Conservation (phyloP, 148 eudicot genomes). For the Heliosperma pusillum region DNA sequence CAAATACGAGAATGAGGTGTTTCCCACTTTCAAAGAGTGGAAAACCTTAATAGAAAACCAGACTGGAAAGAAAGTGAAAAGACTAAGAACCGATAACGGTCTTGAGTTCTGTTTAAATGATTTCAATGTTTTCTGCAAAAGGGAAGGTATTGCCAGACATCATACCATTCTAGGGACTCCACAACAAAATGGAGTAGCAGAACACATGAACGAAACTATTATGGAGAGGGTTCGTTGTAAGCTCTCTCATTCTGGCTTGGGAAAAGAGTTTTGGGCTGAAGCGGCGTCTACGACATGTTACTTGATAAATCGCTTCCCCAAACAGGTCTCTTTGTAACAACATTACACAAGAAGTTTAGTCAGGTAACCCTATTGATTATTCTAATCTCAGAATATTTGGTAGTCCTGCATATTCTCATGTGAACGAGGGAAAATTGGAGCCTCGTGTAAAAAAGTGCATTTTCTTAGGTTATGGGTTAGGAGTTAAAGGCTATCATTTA, state of each 20-base stretch:
- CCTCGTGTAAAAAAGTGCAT: too few relatives aligned
- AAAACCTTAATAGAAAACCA: too few relatives aligned
- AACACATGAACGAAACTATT: not conserved
- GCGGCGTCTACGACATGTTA: not conserved
- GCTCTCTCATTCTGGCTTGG: conserved; percentile 12
- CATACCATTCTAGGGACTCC: not conserved
- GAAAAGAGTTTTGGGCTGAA: conserved; percentile 2
- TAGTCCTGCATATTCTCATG: too few relatives aligned
- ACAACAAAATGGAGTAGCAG: conserved; percentile 11
- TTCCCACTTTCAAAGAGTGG: too few relatives aligned
- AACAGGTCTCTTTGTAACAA: not conserved
- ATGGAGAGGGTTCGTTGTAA: not conserved
- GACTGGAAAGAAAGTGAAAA: too few relatives aligned
- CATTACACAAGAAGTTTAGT: not conserved
- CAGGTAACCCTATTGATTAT: not conserved
- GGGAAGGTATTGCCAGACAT: too few relatives aligned
- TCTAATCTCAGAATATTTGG: too few relatives aligned
- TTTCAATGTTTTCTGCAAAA: too few relatives aligned
- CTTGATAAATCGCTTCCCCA: not conserved
- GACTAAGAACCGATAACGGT: too few relatives aligned
- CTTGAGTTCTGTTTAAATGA: too few relatives aligned
- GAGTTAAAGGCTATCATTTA: not conserved
- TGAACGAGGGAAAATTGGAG: too few relatives aligned
- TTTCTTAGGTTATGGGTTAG: not conserved
- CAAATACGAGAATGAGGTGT: too few relatives aligned